These are phyloP conservation scores for Dactylonectria macrodidyma DNA, from an alignment of 2,329 filamentous ascomycete species.

Conservation along the genomic window DNA sequence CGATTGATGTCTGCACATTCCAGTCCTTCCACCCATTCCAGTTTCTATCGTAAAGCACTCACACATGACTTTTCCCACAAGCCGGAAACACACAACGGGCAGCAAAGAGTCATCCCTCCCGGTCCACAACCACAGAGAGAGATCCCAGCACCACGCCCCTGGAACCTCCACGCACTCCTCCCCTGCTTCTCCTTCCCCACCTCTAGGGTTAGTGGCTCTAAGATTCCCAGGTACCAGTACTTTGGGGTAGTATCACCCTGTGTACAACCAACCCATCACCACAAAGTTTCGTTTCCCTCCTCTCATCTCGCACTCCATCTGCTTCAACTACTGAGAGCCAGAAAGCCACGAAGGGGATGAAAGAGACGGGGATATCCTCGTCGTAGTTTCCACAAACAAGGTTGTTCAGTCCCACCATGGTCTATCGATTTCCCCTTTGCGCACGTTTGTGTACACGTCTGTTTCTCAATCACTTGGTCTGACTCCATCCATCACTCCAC, in stretches of 20 bases:
- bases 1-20: neutral
- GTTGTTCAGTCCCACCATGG: conserved; percentile 11
- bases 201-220: neutral
- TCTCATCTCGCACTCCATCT: conserved; percentile 8
- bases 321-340: neutral
- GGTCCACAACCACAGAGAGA: neutral
- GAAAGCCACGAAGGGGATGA: conserved; percentile 12
- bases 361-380: conserved; percentile 14
- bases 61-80: neutral
- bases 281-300: conserved; percentile 17
- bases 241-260: conserved; percentile 25
- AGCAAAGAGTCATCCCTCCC: neutral
- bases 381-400: conserved; percentile 13
- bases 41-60: neutral
- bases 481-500: conserved; percentile 24
- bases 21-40: neutral
- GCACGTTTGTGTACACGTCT: conserved; percentile 1
- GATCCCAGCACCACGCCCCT: conserved; percentile 28
- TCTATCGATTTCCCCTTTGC: conserved; percentile 8
- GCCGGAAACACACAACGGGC: neutral
- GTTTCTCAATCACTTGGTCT: conserved; percentile 5
- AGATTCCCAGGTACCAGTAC: conserved; percentile 44
- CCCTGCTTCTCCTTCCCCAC: neutral
- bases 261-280: conserved; percentile 33
- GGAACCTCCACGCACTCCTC: conserved; percentile 19